Conservation (phyloP, 2,329 filamentous ascomycete species). For the Penicillium paneum region DNA sequence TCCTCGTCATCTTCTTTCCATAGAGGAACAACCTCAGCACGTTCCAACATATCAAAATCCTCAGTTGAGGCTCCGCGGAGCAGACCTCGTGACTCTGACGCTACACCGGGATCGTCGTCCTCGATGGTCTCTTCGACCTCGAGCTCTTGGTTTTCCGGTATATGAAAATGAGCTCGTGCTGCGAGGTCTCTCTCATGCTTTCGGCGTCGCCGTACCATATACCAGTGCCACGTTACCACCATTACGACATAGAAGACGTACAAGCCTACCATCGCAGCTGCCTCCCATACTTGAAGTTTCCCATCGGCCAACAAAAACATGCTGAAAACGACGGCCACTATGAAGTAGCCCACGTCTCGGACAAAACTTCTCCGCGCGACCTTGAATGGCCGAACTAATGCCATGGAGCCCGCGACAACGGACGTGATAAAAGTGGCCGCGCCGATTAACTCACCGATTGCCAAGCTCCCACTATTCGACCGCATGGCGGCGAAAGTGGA, state of each 20-base stretch:
- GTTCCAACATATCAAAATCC: slow-evolving; percentile 63
- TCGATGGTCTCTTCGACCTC: slow-evolving; percentile 55
- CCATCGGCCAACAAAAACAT: slow-evolving; percentile 86
- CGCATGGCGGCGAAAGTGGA: slow-evolving; percentile 98
- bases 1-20: slow-evolving; percentile 54
- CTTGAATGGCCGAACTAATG: slow-evolving; percentile 88
- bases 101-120: slow-evolving; percentile 52
- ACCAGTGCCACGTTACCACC: slow-evolving; percentile 92
- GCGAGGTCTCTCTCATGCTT: slow-evolving; percentile 65
- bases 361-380: slow-evolving; percentile 88
- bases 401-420: slow-evolving; percentile 96
- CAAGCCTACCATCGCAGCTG: slow-evolving; percentile 81
- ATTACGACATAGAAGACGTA: slow-evolving; percentile 86
- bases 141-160: slow-evolving; percentile 57
- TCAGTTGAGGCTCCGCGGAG: slow-evolving; percentile 52
- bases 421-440: slow-evolving; percentile 95
- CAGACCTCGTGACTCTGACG: slow-evolving; percentile 45
- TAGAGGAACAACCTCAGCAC: slow-evolving; percentile 43
- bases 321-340: slow-evolving; percentile 79
- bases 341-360: slow-evolving; percentile 88
- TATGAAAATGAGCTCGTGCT: slow-evolving; percentile 70
- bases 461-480: slow-evolving; percentile 94
- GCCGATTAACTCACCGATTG: slow-evolving; percentile 89
- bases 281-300: slow-evolving; percentile 82
- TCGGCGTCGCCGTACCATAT: slow-evolving; percentile 61